phyloP scores from a whole-genome alignment of 2,329 filamentous ascomycete genomes.

The Phyllosticta ampelicida region DNA sequence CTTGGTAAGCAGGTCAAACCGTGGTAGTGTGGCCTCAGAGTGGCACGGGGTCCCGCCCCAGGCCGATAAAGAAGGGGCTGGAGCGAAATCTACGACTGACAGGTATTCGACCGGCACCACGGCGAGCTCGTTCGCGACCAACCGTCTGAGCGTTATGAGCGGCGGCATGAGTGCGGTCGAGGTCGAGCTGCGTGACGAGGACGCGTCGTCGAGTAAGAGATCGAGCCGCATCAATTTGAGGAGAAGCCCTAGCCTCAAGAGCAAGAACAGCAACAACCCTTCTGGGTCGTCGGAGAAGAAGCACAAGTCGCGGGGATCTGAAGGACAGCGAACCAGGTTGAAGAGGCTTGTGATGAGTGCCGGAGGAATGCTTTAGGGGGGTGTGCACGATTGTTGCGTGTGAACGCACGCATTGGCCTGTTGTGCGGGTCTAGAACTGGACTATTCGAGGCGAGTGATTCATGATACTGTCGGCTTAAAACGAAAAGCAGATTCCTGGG shows the following conservation, averaged over 20 bases:
- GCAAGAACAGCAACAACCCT: neutral
- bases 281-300: neutral
- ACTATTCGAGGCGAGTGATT: neutral
- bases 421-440: neutral
- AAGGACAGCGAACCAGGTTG: constrained; percentile 13
- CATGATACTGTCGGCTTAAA: neutral
- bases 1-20: neutral
- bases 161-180: constrained; percentile 4
- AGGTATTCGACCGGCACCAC: neutral
- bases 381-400: neutral
- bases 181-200: neutral
- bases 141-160: constrained; percentile 1
- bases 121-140: neutral
- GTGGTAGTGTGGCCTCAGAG: neutral
- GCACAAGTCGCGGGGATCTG: constrained; percentile 1
- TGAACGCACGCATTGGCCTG: neutral
- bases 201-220: constrained; percentile 1
- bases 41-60: neutral
- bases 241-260: neutral
- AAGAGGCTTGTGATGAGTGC: constrained; percentile 17
- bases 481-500: neutral
- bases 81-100: neutral
- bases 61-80: neutral
- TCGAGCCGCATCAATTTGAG: neutral
- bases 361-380: constrained; percentile 1